Percentiles rank a stretch among this genome's conserved stretches.
These are phyloP conservation scores for Rhodotorula glutinis DNA, from an alignment of 1,284 basidiomycete genomes.

Conservation along the genomic window DNA sequence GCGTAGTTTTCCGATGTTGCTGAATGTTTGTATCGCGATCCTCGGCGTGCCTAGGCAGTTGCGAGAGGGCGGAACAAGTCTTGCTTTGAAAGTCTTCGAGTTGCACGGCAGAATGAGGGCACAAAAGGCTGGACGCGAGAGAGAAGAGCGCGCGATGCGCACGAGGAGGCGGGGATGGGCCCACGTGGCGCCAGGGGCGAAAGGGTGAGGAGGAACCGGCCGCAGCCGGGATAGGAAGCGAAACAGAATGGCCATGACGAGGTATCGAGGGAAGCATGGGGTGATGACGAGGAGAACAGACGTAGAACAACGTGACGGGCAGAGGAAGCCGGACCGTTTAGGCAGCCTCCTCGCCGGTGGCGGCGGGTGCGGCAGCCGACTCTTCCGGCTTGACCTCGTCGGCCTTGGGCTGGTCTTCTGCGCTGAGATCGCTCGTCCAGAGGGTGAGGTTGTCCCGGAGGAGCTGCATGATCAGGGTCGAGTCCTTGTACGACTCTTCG, in stretches of 20 bases:
- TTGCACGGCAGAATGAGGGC: too few species aligned
- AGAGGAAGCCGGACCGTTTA: slow-evolving; percentile 4
- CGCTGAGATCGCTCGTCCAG: slow-evolving; percentile 45
- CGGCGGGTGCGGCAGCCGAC: neutral
- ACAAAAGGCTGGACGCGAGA: too few species aligned
- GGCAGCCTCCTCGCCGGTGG: slow-evolving; percentile 35
- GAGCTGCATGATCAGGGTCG: slow-evolving; percentile 51
- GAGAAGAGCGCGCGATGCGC: too few species aligned
- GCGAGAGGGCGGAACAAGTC: too few species aligned
- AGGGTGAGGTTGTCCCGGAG: slow-evolving; percentile 54
- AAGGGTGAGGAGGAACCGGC: neutral
- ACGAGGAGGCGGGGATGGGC: too few species aligned
- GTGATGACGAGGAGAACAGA: neutral
- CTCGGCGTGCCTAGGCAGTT: too few species aligned
- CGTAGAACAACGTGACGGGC: neutral
- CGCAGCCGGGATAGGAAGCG: neutral
- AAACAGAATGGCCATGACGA: neutral
- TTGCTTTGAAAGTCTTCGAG: too few species aligned
- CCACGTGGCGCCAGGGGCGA: too few species aligned
- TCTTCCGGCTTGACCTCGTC: slow-evolving; percentile 15
- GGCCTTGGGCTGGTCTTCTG: slow-evolving; percentile 28
- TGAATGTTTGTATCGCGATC: too few species aligned
- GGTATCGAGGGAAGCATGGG: slow-evolving; percentile 1
- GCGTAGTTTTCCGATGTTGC: too few species aligned
- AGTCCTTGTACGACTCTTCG: slow-evolving; percentile 55